Evolutionary conservation across 768 basidiomycete species (phyloP), one percentile per base, ranked within the genome.

Genomic region (Nevesoporus exiguus): DNA sequence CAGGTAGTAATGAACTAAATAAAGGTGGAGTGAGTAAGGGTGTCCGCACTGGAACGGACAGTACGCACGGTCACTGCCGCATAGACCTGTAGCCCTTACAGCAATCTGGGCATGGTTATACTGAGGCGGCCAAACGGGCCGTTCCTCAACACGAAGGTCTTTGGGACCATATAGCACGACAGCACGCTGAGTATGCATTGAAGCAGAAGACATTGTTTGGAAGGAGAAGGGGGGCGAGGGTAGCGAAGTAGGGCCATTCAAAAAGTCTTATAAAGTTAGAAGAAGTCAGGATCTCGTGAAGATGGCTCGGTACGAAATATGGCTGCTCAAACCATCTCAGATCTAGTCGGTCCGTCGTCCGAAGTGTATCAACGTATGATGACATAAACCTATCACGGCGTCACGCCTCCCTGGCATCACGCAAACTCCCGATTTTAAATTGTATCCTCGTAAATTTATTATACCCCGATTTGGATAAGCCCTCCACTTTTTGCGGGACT

Each of bases 81-180:
- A 98, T 49, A 98, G 82, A 55, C 96, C 96, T 5, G 95, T 98
- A 39, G 89, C 76, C 52, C 78, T 76, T 57, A 96, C 77, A 55
- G 82, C 78, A 67, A 98, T 84, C 74, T 94, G 91, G 41, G 82
- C 92, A 30, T 92, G 81, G 61, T 84, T 84, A 22, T 79, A 71
- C 19, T 77, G 75, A 22, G 94, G 95, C 0, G 85, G 80, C 77
- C 84, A 86, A 58, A 88, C 71, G 42, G 79, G 77, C 60, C 93
- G 85, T 37, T 85, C 74, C 66, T 93, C 91, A 65, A 88, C 61
- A 59, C 85, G 86, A 58, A 98, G 80, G 75, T 96, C 93, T 62
- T 81, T 82, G 50, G 90, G 77, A 19, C 89, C 91, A 64, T 92
- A 81, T 55, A 96, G 87, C 63, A 97, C 90, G 49, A 83, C 88